Evolutionary conservation across 2,329 filamentous ascomycete species (phyloP).

Genomic region (Curvularia eragrostidis): DNA sequence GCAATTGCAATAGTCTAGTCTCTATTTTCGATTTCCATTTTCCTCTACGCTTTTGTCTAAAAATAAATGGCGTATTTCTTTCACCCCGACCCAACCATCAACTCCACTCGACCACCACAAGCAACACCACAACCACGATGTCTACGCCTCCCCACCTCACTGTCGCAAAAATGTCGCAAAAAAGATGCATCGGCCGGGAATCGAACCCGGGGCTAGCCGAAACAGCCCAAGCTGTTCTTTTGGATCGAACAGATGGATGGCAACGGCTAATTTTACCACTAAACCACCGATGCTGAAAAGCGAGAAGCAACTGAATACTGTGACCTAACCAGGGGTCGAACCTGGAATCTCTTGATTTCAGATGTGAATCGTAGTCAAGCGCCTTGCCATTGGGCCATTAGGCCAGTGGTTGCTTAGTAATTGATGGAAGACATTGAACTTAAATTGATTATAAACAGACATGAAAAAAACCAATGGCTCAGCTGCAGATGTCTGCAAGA

Average conservation of each 20-base stretch:
- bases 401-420: slow-evolving; percentile 23
- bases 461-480: neutral
- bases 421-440: neutral
- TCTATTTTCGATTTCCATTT: neutral
- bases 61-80: neutral
- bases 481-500: neutral
- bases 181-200: slow-evolving; percentile 35
- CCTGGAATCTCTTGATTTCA: slow-evolving; percentile 44
- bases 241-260: slow-evolving; percentile 14
- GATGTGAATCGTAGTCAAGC: slow-evolving; percentile 59
- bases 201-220: slow-evolving; percentile 43
- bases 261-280: slow-evolving; percentile 44
- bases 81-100: neutral
- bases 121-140: neutral
- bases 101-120: neutral
- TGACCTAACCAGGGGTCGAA: slow-evolving; percentile 23
- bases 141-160: neutral
- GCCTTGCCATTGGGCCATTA: slow-evolving; percentile 63
- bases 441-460: neutral
- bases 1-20: neutral
- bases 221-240: slow-evolving; percentile 4
- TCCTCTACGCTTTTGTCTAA: neutral
- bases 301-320: neutral
- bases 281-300: slow-evolving; percentile 36
- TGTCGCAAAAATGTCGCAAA: slow-evolving; percentile 5